Percentiles rank a stretch among this genome's conserved stretches.
These are phyloP conservation scores for Paecilomyces formosus DNA, from an alignment of 2,329 filamentous ascomycete genomes.

Conservation along the genomic window DNA sequence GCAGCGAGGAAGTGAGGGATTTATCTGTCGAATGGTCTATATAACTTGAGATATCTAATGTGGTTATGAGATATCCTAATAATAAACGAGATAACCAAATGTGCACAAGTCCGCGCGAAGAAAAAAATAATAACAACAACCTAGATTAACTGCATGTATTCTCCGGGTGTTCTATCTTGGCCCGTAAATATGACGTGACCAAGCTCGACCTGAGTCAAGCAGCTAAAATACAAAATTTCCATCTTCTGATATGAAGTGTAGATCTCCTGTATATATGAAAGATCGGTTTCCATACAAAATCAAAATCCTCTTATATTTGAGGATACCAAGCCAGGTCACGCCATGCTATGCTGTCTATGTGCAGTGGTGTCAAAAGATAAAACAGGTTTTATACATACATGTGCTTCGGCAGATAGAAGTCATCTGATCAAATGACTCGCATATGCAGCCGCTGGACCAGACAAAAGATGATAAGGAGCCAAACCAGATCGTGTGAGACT, in stretches of 20 bases:
- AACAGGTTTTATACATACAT: not conserved
- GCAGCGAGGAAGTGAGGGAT: slow-evolving; percentile 10
- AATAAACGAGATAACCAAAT: not conserved
- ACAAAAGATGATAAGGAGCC: not conserved
- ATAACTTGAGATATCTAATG: not conserved
- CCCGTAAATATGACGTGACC: not conserved
- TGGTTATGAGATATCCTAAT: not conserved
- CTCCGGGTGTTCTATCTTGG: not conserved
- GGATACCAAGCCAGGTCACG: not conserved
- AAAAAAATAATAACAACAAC: not conserved
- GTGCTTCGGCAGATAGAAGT: not conserved
- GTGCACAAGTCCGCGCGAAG: not conserved
- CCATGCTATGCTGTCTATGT: slow-evolving; percentile 1
- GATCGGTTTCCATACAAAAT: not conserved
- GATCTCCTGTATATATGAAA: not conserved
- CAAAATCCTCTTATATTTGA: not conserved
- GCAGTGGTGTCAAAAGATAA: not conserved
- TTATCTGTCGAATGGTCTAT: not conserved
- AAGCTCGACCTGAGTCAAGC: not conserved
- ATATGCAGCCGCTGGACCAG: not conserved
- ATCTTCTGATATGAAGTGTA: not conserved
- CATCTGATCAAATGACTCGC: not conserved
- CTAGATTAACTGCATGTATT: not conserved
- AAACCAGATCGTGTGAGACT: not conserved
- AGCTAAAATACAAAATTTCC: not conserved